These are phyloP conservation scores for Mariannaea elegans DNA, from an alignment of 2,329 filamentous ascomycete species.

Conservation along the genomic window DNA sequence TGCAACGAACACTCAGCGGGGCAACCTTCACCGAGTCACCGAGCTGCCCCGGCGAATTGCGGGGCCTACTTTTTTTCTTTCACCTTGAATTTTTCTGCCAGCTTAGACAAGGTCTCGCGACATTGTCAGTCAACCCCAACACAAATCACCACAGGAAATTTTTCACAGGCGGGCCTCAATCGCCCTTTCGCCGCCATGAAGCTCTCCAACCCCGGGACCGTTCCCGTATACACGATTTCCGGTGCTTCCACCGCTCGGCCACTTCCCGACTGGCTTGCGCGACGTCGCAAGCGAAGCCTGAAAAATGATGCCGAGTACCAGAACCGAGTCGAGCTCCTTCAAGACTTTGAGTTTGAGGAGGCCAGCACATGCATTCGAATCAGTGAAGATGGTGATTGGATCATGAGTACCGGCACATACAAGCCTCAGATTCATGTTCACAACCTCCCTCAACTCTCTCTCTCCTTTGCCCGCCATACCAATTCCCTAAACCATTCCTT, in stretches of 20 bases:
- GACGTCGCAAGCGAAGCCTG: slow-evolving; percentile 86
- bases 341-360: slow-evolving; percentile 98
- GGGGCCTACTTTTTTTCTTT: slow-evolving; percentile 37
- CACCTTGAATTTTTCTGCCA: slow-evolving; percentile 44
- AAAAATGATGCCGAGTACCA: slow-evolving; percentile 94
- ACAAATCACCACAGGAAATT: slow-evolving; percentile 29
- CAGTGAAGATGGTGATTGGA: slow-evolving; percentile 96
- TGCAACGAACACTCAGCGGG: slow-evolving; percentile 25
- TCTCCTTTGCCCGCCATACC: slow-evolving; percentile 95
- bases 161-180: slow-evolving; percentile 25
- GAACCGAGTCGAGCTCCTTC: slow-evolving; percentile 91
- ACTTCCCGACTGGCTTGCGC: slow-evolving; percentile 93
- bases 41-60: slow-evolving; percentile 19
- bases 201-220: slow-evolving; percentile 81
- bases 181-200: slow-evolving; percentile 65
- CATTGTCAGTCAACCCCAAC: slow-evolving; percentile 12
- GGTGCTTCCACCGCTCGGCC: slow-evolving; percentile 88
- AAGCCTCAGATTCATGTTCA: slow-evolving; percentile 85
- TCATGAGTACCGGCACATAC: slow-evolving; percentile 89
- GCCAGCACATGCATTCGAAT: slow-evolving; percentile 89
- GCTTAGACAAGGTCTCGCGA: slow-evolving; percentile 16
- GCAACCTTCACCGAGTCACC: slow-evolving; percentile 33
- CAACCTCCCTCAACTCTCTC: slow-evolving; percentile 88
- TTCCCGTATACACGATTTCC: slow-evolving; percentile 94
- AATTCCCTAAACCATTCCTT: slow-evolving; percentile 92